Evolutionary conservation across 2,329 filamentous ascomycete genomes (phyloP).

Genomic region (Botrytis byssoidea): DNA sequence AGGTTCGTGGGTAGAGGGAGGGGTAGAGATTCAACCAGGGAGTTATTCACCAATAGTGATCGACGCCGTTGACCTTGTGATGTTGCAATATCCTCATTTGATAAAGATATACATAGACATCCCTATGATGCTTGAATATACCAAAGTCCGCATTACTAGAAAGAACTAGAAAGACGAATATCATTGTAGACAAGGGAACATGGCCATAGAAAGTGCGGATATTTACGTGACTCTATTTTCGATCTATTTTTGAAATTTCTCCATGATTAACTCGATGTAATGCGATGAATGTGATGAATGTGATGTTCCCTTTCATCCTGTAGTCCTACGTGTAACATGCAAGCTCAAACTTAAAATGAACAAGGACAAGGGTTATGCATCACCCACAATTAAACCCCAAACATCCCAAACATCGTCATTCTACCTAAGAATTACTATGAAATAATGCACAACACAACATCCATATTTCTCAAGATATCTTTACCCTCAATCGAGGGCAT

Average conservation of each 20-base stretch:
- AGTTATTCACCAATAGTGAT: background rate
- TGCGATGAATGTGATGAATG: background rate
- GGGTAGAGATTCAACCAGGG: background rate
- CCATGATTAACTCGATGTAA: background rate
- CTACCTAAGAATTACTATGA: background rate
- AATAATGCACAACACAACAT: conserved; percentile 16
- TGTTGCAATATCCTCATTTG: background rate
- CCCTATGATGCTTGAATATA: background rate
- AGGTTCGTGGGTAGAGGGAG: background rate
- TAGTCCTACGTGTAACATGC: background rate
- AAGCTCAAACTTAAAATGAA: background rate
- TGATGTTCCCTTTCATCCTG: background rate
- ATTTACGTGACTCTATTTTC: background rate
- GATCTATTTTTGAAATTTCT: background rate
- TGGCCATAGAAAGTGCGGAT: background rate
- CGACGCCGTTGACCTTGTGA: background rate
- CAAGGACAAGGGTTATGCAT: background rate
- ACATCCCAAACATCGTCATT: conserved; percentile 6
- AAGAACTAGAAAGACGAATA: background rate
- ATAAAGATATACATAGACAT: background rate
- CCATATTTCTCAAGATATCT: background rate
- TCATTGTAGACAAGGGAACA: background rate
- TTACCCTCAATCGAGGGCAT: background rate
- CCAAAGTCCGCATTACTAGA: background rate
- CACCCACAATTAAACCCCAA: background rate